Evolutionary conservation across 108 stramenopile genomes (phyloP).

Genomic region (Cyclotella sp.): DNA sequence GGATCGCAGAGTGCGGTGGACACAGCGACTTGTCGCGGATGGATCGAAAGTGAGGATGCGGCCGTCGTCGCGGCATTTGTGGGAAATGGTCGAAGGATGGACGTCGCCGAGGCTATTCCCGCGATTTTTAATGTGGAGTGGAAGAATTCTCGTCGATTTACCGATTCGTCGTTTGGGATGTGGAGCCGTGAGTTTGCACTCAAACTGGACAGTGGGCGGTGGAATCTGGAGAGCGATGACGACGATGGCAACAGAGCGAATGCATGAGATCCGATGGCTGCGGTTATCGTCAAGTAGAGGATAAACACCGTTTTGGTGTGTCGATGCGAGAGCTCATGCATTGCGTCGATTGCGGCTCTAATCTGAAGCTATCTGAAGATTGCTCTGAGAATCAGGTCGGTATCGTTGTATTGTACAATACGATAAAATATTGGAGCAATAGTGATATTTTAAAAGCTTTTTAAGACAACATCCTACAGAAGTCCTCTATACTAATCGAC

Average conservation of each 20-base stretch:
- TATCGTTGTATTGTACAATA: too few relatives aligned
- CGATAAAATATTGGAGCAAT: too few relatives aligned
- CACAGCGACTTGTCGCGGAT: neutral
- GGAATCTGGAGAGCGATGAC: too few relatives aligned
- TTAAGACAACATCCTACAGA: too few relatives aligned
- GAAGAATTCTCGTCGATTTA: slow-evolving; percentile 9
- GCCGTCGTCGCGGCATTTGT: neutral
- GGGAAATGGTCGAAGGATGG: neutral
- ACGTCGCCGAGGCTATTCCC: neutral
- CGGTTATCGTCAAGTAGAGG: neutral
- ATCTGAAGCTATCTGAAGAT: too few relatives aligned
- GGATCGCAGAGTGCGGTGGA: slow-evolving; percentile 46
- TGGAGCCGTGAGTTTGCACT: neutral
- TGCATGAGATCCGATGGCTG: neutral
- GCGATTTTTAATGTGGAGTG: slow-evolving; percentile 3
- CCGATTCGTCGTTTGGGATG: neutral
- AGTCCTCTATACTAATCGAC: too few relatives aligned
- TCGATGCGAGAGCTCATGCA: neutral
- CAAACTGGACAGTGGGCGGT: neutral
- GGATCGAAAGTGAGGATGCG: neutral
- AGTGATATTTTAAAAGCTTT: too few relatives aligned
- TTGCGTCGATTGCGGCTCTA: too few relatives aligned
- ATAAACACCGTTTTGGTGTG: neutral
- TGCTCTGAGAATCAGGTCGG: too few relatives aligned
- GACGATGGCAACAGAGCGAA: neutral